Conservation (phyloP, 148 eudicot species). For the Nepenthes gracilis region DNA sequence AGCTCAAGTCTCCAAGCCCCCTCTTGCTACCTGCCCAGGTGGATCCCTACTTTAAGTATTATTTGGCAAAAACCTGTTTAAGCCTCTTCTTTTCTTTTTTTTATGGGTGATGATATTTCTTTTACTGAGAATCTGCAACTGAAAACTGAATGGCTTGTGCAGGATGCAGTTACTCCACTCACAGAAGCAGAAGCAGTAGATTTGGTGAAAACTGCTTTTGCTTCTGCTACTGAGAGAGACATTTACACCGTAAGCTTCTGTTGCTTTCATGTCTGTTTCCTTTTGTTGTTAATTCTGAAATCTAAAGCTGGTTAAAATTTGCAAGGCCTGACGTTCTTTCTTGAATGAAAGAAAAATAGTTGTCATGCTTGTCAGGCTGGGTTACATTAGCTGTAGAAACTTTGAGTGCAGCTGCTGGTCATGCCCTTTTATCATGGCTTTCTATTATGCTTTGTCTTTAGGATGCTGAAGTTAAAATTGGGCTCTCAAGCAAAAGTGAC, state of each 20-base stretch:
- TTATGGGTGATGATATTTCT: background rate
- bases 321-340: too few species aligned
- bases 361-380: too few species aligned
- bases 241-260: slow-evolving; percentile 74
- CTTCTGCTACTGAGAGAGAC: slow-evolving; percentile 97
- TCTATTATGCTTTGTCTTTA: too few species aligned
- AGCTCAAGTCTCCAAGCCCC: slow-evolving; percentile 96
- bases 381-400: too few species aligned
- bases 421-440: too few species aligned
- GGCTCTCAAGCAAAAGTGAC: too few species aligned
- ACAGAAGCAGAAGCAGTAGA: slow-evolving; percentile 88
- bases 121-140: background rate
- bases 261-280: background rate
- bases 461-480: too few species aligned
- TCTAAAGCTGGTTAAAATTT: background rate
- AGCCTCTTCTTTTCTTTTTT: background rate
- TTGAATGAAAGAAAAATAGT: too few species aligned
- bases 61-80: background rate
- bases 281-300: background rate
- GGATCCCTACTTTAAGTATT: background rate
- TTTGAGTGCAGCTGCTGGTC: too few species aligned
- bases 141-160: background rate
- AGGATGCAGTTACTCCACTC: slow-evolving; percentile 93
- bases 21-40: slow-evolving; percentile 76
- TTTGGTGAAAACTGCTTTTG: slow-evolving; percentile 93